Evolutionary conservation across 352 stramenopile genomes (phyloP).

Genomic region (Phytophthora pinifolia): DNA sequence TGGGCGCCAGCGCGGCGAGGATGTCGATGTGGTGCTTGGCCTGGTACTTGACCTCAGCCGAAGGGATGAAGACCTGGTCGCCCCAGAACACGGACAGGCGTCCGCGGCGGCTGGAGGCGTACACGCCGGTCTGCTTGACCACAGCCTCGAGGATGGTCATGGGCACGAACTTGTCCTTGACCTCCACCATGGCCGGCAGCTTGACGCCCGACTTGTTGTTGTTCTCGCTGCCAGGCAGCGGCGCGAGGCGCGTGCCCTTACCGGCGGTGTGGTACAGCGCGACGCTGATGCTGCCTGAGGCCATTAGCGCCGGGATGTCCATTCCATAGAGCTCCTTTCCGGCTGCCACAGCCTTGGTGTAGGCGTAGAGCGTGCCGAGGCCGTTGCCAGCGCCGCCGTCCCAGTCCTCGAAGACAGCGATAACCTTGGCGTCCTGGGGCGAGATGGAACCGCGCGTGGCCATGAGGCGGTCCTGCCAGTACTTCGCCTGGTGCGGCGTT

Average conservation of each 20-base stretch:
- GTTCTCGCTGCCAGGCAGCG: slow-evolving; percentile 96
- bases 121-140: slow-evolving; percentile 98
- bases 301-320: slow-evolving; percentile 86
- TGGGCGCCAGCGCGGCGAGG: slow-evolving; percentile 93
- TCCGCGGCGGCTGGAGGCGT: slow-evolving; percentile 93
- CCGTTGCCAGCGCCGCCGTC: slow-evolving; percentile 95
- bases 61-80: slow-evolving; percentile 98
- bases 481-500: slow-evolving; percentile 94
- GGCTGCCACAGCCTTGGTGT: slow-evolving; percentile 91
- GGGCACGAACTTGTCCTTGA: slow-evolving; percentile 84
- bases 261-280: slow-evolving; percentile 98
- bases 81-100: slow-evolving; percentile 98
- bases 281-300: slow-evolving; percentile 80
- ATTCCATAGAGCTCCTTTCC: slow-evolving; percentile 86
- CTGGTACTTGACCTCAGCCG: slow-evolving; percentile 90
- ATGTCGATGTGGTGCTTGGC: slow-evolving; percentile 98
- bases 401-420: slow-evolving; percentile 97
- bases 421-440: slow-evolving; percentile 89
- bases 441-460: slow-evolving; percentile 81
- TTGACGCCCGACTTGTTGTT: slow-evolving; percentile 99
- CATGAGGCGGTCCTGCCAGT: slow-evolving; percentile 97
- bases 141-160: slow-evolving; percentile 98
- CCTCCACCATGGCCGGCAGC: slow-evolving; percentile 93
- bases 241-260: slow-evolving; percentile 97
- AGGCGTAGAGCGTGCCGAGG: slow-evolving; percentile 96